These are phyloP conservation scores for Saccharata proteae DNA, from an alignment of 2,329 filamentous ascomycete genomes.

Conservation along the genomic window DNA sequence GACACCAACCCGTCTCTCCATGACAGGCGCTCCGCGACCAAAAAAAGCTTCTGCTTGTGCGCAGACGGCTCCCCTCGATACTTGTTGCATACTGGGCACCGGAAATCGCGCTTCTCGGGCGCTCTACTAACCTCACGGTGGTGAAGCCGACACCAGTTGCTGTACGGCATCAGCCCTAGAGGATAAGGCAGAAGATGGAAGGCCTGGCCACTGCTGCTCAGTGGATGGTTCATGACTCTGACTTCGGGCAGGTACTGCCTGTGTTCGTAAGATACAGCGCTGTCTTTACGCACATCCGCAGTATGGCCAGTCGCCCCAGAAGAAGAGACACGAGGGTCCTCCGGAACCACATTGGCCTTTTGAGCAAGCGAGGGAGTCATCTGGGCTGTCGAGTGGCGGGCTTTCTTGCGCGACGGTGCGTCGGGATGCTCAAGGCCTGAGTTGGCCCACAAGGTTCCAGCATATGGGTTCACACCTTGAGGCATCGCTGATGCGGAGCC, in stretches of 20 bases:
- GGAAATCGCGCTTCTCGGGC: conserved; percentile 8
- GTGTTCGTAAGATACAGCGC: too few species aligned
- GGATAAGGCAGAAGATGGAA: conserved; percentile 18
- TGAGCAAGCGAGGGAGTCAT: background rate
- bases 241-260: too few species aligned
- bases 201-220: conserved; percentile 13
- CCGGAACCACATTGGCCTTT: conserved; percentile 4
- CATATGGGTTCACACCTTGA: too few species aligned
- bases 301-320: background rate
- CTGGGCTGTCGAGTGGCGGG: background rate
- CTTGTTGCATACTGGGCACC: conserved; percentile 12
- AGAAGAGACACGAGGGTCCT: too few species aligned
- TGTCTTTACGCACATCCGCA: conserved; percentile 4
- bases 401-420: too few species aligned
- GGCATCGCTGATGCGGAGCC: too few species aligned
- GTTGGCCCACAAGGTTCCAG: too few species aligned
- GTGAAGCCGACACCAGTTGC: conserved; percentile 16
- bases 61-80: conserved; percentile 10
- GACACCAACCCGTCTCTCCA: conserved; percentile 13
- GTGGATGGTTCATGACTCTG: conserved; percentile 15
- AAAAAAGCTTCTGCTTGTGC: conserved; percentile 18
- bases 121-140: conserved; percentile 5
- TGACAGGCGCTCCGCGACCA: conserved; percentile 17
- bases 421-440: too few species aligned
- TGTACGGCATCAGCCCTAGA: conserved; percentile 14